Percentiles rank a stretch among this genome's conserved stretches.
Conservation (phyloP, 2,329 filamentous ascomycete genomes). For the Fusarium coffeatum region DNA sequence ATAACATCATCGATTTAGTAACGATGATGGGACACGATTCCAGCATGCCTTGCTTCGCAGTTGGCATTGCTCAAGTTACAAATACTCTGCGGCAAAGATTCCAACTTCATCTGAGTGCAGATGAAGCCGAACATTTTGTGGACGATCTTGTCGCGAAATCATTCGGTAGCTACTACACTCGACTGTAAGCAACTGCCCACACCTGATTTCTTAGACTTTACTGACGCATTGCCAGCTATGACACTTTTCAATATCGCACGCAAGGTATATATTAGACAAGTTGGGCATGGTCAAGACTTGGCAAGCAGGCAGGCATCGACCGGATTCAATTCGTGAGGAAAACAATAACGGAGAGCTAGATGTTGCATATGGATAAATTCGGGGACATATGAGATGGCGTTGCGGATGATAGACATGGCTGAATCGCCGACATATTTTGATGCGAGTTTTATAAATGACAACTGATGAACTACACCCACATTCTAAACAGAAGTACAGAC, state of each 20-base stretch:
- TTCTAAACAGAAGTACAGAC: conserved; percentile 1
- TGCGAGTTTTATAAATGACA: conserved; percentile 32
- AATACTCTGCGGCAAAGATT: conserved; percentile 78
- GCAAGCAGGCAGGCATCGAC: conserved; percentile 11
- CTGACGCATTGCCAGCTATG: conserved; percentile 67
- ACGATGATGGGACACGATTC: conserved; percentile 86
- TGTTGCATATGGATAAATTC: conserved; percentile 38
- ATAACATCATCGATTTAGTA: conserved; percentile 83
- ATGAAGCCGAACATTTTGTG: conserved; percentile 84
- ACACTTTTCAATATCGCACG: conserved; percentile 88
- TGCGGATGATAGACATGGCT: conserved; percentile 45
- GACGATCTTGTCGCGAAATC: conserved; percentile 86
- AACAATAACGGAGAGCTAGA: conserved; percentile 16
- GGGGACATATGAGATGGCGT: conserved; percentile 45
- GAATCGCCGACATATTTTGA: conserved; percentile 21
- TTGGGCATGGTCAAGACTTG: conserved; percentile 5
- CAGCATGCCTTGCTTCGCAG: conserved; percentile 86
- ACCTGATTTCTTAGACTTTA: not conserved
- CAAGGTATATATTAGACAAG: conserved; percentile 82
- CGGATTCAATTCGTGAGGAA: conserved; percentile 19
- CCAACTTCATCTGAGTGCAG: conserved; percentile 83
- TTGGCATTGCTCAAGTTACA: conserved; percentile 77
- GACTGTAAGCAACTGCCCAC: conserved; percentile 69
- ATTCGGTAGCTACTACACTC: conserved; percentile 86
- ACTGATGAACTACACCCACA: conserved; percentile 26